Conservation (phyloP, 2,329 filamentous ascomycete species). For the Epichloe festucae region DNA sequence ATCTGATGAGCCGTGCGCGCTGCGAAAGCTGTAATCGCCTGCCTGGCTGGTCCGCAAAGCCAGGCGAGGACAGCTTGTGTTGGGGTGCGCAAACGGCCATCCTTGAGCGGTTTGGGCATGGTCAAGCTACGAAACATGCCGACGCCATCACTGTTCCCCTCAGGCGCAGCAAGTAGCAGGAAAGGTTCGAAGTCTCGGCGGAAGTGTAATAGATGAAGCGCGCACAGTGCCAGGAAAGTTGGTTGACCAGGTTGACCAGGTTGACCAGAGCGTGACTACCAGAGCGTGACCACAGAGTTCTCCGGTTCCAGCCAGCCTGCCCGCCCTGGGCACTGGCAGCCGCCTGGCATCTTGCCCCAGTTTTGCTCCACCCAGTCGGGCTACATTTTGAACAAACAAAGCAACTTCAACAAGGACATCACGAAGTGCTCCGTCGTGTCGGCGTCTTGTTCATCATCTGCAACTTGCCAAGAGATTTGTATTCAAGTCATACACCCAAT, state of each 20-base stretch:
- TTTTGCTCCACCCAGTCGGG: no score
- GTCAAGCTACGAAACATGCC: constrained; percentile 13
- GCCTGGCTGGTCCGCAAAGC: constrained; percentile 27
- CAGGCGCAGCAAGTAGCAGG: neutral
- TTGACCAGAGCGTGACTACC: no score
- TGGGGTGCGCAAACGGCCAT: constrained; percentile 2
- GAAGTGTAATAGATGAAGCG: neutral
- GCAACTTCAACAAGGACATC: no score
- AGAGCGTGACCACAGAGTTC: no score
- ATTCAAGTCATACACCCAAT: neutral
- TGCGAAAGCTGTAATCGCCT: constrained; percentile 19
- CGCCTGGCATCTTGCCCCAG: no score
- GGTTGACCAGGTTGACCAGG: no score
- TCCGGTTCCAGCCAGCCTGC: no score
- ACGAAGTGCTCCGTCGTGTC: neutral
- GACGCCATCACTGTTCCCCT: constrained; percentile 16
- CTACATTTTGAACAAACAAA: no score
- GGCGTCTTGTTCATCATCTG: neutral
- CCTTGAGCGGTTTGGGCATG: constrained; percentile 4
- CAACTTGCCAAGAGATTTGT: neutral
- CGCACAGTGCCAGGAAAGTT: neutral
- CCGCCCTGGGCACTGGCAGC: no score
- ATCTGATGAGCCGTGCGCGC: constrained; percentile 16
- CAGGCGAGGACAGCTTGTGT: constrained; percentile 16
- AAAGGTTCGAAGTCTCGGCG: neutral